Percentiles rank a stretch among this genome's conserved stretches.
Conservation (phyloP, 805 yeast genomes). For the Komagataella mondaviorum region DNA sequence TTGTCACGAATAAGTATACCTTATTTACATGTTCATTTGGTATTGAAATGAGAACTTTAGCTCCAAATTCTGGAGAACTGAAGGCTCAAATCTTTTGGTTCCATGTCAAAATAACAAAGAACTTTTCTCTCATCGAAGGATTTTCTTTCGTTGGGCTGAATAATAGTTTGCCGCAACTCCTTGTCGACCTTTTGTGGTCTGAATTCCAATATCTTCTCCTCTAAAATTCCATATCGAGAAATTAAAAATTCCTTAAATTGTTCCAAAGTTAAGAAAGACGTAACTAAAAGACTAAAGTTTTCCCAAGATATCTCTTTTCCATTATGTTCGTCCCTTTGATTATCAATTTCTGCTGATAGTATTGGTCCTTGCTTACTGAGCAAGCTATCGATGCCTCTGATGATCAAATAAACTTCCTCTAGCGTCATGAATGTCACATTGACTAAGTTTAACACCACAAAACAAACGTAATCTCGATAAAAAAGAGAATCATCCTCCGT, state of each 20-base stretch:
- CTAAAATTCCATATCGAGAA: slow-evolving; percentile 11
- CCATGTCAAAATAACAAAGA: not conserved
- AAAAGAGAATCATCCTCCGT: slow-evolving; percentile 4
- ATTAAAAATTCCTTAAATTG: slow-evolving; percentile 11
- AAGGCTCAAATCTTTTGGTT: not conserved
- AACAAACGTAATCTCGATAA: slow-evolving; percentile 17
- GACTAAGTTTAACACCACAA: slow-evolving; percentile 25
- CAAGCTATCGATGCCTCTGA: slow-evolving; percentile 28
- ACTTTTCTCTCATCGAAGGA: not conserved
- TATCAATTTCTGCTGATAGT: slow-evolving; percentile 12
- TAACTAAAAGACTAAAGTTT: slow-evolving; percentile 2
- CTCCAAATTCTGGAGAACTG: not conserved
- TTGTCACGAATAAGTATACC: too few relatives aligned
- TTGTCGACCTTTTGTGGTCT: slow-evolving; percentile 17
- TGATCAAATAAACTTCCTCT: slow-evolving; percentile 37
- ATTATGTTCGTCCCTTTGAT: slow-evolving; percentile 5
- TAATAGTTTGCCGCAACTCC: slow-evolving; percentile 13
- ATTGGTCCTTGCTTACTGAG: slow-evolving; percentile 27
- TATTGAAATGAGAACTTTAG: not conserved
- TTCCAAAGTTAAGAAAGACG: slow-evolving; percentile 6
- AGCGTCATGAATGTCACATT: slow-evolving; percentile 22
- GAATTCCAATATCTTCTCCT: slow-evolving; percentile 14
- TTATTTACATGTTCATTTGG: too few relatives aligned
- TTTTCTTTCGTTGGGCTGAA: not conserved
- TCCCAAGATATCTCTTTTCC: slow-evolving; percentile 1